phyloP scores from a whole-genome alignment of 139 green algal species.

The Picochlorum sp. region DNA sequence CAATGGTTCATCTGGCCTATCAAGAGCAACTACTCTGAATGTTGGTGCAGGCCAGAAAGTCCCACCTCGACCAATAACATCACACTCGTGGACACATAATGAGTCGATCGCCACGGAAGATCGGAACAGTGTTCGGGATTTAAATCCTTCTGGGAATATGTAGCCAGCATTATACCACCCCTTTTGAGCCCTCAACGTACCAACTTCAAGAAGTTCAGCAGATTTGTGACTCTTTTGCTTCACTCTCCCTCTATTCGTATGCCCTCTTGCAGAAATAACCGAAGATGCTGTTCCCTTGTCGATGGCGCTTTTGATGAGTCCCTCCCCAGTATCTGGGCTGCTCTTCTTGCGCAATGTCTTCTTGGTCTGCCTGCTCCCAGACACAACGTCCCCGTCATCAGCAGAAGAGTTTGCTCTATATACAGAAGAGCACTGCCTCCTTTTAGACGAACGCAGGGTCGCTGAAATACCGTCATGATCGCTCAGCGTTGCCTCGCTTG shows the following conservation, averaged over 20 bases:
- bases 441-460: too few species aligned
- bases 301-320: slow-evolving; percentile 1
- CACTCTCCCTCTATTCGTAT: slow-evolving; percentile 69
- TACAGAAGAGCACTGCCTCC: too few species aligned
- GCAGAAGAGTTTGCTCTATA: background rate
- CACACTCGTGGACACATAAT: slow-evolving; percentile 71
- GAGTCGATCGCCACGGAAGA: slow-evolving; percentile 44
- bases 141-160: slow-evolving; percentile 88
- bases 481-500: too few species aligned
- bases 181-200: slow-evolving; percentile 21
- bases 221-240: slow-evolving; percentile 70
- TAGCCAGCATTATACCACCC: slow-evolving; percentile 84
- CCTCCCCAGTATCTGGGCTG: background rate
- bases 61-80: slow-evolving; percentile 62
- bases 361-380: background rate
- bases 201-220: slow-evolving; percentile 48
- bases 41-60: slow-evolving; percentile 66
- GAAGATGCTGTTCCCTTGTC: background rate
- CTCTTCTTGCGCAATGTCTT: background rate
- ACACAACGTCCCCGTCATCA: background rate
- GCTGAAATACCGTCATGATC: too few species aligned
- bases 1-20: slow-evolving; percentile 75
- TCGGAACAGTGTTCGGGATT: slow-evolving; percentile 64
- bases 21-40: slow-evolving; percentile 60
- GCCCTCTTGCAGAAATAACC: slow-evolving; percentile 49